phyloP scores from a whole-genome alignment of 2,329 filamentous ascomycete species.

The Lachnellula subtilissima region DNA sequence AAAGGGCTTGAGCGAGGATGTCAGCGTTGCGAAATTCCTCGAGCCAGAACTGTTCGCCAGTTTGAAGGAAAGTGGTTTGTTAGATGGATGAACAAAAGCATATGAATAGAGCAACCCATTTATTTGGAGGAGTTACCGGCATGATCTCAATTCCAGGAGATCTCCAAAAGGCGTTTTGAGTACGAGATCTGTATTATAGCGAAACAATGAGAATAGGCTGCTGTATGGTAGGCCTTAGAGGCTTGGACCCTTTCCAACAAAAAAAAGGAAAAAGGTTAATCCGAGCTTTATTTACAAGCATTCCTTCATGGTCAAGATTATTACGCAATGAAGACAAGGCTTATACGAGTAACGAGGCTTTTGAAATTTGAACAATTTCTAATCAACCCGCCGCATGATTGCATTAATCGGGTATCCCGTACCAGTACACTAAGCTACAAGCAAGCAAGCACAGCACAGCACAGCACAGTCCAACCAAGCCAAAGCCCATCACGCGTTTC shows the following conservation, averaged over 20 bases:
- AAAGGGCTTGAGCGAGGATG: constrained; percentile 93
- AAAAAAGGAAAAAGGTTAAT: background rate
- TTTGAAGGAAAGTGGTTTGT: constrained; percentile 80
- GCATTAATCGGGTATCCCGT: background rate
- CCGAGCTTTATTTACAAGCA: no score
- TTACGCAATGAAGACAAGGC: background rate
- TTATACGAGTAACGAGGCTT: background rate
- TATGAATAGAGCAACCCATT: constrained; percentile 4
- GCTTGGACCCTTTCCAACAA: background rate
- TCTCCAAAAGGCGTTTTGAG: constrained; percentile 13
- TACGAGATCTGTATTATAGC: constrained; percentile 10
- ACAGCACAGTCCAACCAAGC: no score
- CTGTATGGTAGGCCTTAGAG: background rate
- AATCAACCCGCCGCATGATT: background rate
- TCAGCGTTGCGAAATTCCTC: constrained; percentile 91
- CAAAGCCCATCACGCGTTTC: no score
- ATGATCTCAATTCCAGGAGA: constrained; percentile 13
- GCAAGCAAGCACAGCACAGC: no score
- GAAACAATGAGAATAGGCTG: background rate
- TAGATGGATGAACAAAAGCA: constrained; percentile 51
- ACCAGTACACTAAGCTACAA: background rate
- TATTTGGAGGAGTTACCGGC: constrained; percentile 15
- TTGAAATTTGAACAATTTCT: background rate
- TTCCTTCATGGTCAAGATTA: background rate
- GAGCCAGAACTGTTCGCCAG: constrained; percentile 90